Evolutionary conservation across 257 asterid genomes (phyloP), one percentile per base, ranked within the genome.

Genomic region (Henckelia pumila): DNA sequence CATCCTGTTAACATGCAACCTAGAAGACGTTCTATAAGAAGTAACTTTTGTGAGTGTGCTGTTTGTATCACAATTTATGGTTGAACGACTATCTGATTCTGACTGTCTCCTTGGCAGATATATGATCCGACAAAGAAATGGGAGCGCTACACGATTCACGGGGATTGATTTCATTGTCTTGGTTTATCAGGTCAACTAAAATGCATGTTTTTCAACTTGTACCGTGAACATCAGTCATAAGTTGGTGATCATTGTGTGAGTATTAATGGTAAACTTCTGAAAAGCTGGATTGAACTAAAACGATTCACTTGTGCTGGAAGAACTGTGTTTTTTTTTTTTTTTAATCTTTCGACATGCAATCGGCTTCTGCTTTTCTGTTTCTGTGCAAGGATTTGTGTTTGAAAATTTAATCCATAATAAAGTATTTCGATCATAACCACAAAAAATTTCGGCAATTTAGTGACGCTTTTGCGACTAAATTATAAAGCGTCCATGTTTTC

Each of bases 61-160:
- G 3, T 16, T 5, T 47, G 55, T 47, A 17, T 47, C 55, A 47
- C 55, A 47, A 47, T 47, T 14, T 47, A 47, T 17, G 2, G 8
- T 1, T 1, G 55, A 16, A 14, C 53, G 0, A 1, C 61, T 35
- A 21, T 47, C 65, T 59, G 8, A 10, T 49, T 61, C 53, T 21
- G 60, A 72, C 70, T 64, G 47, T 59, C 44, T 37, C 55, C 59
- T 30, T 64, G 77, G 80, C 91, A 91, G 97, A 92, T 92, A 75
- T 92, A 92, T 19, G 98, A 92, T 58, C 97, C 97, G 19, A 86
- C 96, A n/a, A 88, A 71, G 84, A 89, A 88, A 75, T 89, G 96
- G 96, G 96, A 89, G 61, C 83, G 97, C 21, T 92, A 92, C 58
- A 92, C 98, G 24, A 92, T 89, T 73, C 98, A 92, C 30, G 98